Evolutionary conservation across 768 basidiomycete species (phyloP), one percentile per base, ranked within the genome.

Genomic region (Lentinula sp.): DNA sequence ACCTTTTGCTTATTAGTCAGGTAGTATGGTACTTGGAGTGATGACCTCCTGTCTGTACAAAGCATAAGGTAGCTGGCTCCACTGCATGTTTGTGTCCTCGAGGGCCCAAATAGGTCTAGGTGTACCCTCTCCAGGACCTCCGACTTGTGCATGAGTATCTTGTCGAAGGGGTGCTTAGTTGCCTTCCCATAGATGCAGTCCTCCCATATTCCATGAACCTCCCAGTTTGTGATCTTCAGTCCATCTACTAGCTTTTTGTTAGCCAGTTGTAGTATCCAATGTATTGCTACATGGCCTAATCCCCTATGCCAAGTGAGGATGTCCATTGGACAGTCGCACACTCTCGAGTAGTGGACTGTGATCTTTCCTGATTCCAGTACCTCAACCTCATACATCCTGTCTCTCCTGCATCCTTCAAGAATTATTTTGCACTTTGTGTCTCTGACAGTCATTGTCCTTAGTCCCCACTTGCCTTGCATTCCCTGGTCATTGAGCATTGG

Each of bases 161-260:
- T 65, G 36, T 73, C 67, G 23, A 46, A 67, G 73, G 68, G 71
- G 2, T 63, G 55, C 0, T 32, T 3, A 0, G 63, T 57, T 12
- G 70, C 69, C 53, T 71, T 69, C n/a, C 68, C 66, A 39, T 66
- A 67, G 0, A 72, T 63, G 61, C 73, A 73, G 56, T 69, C 66
- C 28, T 72, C 64, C 48, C 71, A 73, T 8, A 57, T 18, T 6
- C 49, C 49, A 6, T 4, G 3, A 1, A 50, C 49, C 8, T 32
- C 23, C 1, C 28, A 3, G 3, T 0, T 49, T 3, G 43, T 59
- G 20, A 71, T 60, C 0, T 64, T 41, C 3, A 75, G 43, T 0
- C 71, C 71, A 13, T 64, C 59, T 4, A 72, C 69, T 0, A 71
- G 43, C 0, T 59, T 56, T 54, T 61, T 63, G 16, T 32, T 53